Percentiles rank a stretch among this genome's conserved stretches.
Conservation (phyloP, 441 rosid species). For the Mallotus japonicus region DNA sequence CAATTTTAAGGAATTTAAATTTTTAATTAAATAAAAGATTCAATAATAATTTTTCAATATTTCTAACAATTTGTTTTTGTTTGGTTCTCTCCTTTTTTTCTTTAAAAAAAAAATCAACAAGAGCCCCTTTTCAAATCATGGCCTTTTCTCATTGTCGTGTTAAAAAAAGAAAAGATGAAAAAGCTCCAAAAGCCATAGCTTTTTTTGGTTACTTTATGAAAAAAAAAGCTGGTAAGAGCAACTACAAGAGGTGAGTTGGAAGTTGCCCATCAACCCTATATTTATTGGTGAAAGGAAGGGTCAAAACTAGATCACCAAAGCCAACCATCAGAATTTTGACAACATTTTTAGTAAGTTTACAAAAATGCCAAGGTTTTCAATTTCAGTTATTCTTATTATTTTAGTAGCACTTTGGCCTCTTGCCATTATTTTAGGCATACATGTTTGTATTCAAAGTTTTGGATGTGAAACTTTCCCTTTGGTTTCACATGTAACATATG, state of each 20-base stretch:
- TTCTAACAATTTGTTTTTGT: no score
- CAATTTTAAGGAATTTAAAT: no score
- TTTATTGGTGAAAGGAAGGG: constrained; percentile 17
- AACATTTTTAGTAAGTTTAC: background rate
- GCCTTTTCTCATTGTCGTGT: background rate
- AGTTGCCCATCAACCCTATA: constrained; percentile 9
- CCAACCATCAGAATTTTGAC: constrained; percentile 12
- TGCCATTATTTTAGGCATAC: background rate
- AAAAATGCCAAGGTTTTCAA: background rate
- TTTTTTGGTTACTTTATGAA: constrained; percentile 16
- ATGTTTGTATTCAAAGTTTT: background rate
- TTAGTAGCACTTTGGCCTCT: background rate
- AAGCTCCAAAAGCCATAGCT: constrained; percentile 19
- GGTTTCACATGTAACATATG: background rate
- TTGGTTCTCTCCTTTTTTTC: no score
- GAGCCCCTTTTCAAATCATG: background rate
- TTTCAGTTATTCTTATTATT: background rate
- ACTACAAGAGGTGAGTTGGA: background rate
- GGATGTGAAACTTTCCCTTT: background rate
- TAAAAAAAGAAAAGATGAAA: background rate
- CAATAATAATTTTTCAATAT: no score
- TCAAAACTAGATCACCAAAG: constrained; percentile 15
- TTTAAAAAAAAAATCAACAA: no score
- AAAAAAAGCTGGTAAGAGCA: constrained; percentile 22
- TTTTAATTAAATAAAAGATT: no score